Base-by-base conservation (phyloP, 805 yeast genomes). In the Lipomyces chichibuensis region DNA sequence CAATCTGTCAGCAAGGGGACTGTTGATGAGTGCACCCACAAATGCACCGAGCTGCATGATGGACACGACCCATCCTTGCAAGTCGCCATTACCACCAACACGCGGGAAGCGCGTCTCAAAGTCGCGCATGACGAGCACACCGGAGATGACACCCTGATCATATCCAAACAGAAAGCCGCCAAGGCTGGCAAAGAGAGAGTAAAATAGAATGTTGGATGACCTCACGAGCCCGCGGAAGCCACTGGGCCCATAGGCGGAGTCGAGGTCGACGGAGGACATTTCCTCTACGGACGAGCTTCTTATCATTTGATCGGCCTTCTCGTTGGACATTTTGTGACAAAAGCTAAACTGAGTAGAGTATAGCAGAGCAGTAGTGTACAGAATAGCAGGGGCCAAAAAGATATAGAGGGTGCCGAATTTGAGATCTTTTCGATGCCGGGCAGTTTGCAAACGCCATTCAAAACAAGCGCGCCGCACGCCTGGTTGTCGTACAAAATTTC, bases 81-180 rank as follows among this genome's bases (percentile, higher is more conserved):
- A 60, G 20, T 67, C 65, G 25, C 67, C 69, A 37, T 60, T 52
- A 6, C 67, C 67, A 11, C 67, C 71, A 43, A 68, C 57, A 2
- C 65, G 62, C 6, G 71, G 71, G 37, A 68, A 68, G 11, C 55
- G 20, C 25, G 29, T 39, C 37, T 51, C 67, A 39, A 73, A 73
- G 51, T 63, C 57, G 20, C 46, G 25, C 78, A 75, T 76, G 57
- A 65, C 70, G 11, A 74, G 66, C 52, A 74, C 65, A 8, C 71
- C 73, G 23, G 75, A 74, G 59, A 74, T 64, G 51, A 75, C 73
- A 51, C 75, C 77, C 57, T 74, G 77, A 62, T 75, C 73, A 60
- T 74, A 74, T 37, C 77, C 77, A 57, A 73, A 74, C 25, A 75
- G 69, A 37, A 74, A 65, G 27, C 77, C 75, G 23, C 77, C 77